These are phyloP conservation scores for Spergularia marina DNA, from an alignment of 148 eudicot genomes.

Conservation along the genomic window DNA sequence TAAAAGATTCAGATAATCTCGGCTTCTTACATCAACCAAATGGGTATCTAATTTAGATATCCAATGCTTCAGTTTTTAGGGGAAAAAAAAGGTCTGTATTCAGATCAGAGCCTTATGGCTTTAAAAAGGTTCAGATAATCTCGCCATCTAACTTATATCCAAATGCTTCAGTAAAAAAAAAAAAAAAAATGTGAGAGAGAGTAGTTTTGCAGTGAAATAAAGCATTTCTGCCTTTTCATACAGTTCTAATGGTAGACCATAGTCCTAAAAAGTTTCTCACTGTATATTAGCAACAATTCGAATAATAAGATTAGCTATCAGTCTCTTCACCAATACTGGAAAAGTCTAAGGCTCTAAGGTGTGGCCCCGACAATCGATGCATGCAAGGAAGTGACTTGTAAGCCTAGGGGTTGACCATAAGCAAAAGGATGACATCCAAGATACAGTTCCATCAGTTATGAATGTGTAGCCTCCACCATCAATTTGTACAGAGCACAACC, in stretches of 20 bases:
- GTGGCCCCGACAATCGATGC: too few relatives aligned
- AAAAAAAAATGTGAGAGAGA: too few relatives aligned
- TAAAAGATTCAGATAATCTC: not conserved
- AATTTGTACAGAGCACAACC: conserved; percentile 74
- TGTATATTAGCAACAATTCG: not conserved
- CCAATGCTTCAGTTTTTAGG: not conserved
- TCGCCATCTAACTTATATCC: not conserved
- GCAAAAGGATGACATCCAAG: not conserved
- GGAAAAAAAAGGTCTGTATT: not conserved
- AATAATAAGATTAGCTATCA: not conserved
- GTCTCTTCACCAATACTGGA: not conserved
- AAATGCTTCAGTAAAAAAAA: not conserved
- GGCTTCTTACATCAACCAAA: not conserved
- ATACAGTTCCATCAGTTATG: not conserved
- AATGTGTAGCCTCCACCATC: conserved; percentile 45
- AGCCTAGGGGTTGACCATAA: not conserved
- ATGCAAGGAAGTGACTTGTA: not conserved
- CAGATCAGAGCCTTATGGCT: not conserved
- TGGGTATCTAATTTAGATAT: not conserved
- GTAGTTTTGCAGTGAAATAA: too few relatives aligned
- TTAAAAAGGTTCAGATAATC: not conserved
- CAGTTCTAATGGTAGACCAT: not conserved
- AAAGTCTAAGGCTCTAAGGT: not conserved
- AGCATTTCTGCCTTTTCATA: not conserved
- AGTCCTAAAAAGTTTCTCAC: not conserved